A percentile compares a stretch with the other conserved stretches of the same genome.
Evolutionary conservation across 2,329 filamentous ascomycete genomes (phyloP).

Genomic region (Tolypocladium tundrense): DNA sequence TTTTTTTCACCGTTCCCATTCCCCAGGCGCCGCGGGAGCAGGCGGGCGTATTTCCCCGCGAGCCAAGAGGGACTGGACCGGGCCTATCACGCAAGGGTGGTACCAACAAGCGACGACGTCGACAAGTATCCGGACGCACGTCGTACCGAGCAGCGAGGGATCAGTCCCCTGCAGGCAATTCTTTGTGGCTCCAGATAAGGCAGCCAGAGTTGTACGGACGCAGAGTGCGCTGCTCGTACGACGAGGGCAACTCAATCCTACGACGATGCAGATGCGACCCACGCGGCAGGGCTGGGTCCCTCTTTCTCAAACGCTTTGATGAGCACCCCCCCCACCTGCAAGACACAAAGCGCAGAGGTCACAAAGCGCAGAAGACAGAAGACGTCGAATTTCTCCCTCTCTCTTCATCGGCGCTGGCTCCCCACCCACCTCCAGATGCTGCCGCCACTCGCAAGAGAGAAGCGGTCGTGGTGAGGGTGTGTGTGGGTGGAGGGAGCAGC

Average conservation of each 20-base stretch:
- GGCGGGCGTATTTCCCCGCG: background rate
- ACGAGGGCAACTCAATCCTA: background rate
- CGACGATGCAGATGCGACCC: background rate
- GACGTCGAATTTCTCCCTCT: background rate
- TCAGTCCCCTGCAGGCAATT: too few species aligned
- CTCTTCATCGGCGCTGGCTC: background rate
- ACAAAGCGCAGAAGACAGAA: background rate
- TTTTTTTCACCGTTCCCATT: conserved; percentile 3
- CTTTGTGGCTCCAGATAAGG: too few species aligned
- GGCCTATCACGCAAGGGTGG: background rate
- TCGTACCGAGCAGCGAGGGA: background rate
- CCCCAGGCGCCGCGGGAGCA: conserved; percentile 1
- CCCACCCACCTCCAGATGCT: background rate
- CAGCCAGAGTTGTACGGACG: too few species aligned
- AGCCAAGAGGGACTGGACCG: background rate
- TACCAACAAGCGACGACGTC: background rate
- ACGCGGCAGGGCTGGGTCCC: background rate
- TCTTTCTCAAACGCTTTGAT: background rate
- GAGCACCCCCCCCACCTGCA: background rate
- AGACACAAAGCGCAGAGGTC: background rate
- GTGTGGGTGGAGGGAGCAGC: background rate
- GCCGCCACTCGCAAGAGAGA: background rate
- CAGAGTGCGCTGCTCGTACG: too few species aligned
- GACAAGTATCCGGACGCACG: background rate
- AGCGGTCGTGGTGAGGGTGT: background rate